These are phyloP conservation scores for Lachnum nothofagi DNA, from an alignment of 2,329 filamentous ascomycete species.

Conservation along the genomic window DNA sequence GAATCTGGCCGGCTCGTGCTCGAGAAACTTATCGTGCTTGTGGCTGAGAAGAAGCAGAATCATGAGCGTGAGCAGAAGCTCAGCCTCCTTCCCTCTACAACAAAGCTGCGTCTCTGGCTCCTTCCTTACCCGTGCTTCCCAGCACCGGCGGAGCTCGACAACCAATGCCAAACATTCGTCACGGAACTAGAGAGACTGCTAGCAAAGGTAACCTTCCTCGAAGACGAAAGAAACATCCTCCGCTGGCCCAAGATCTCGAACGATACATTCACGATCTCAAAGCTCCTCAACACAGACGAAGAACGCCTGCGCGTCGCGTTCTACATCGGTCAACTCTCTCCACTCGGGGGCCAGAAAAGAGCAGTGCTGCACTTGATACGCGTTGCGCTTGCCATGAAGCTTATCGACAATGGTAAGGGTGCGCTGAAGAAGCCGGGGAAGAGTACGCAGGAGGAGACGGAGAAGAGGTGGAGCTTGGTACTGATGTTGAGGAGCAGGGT, in stretches of 20 bases:
- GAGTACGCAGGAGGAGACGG: background rate
- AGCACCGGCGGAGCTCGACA: background rate
- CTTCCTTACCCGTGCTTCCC: constrained; percentile 12
- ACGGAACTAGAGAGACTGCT: constrained; percentile 5
- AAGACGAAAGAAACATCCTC: constrained; percentile 4
- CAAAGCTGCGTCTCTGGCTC: constrained; percentile 7
- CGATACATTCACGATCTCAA: constrained; percentile 3
- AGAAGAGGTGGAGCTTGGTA: background rate
- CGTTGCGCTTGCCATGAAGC: constrained; percentile 9
- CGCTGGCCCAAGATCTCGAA: constrained; percentile 9
- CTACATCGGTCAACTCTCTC: constrained; percentile 7
- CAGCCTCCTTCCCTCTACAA: constrained; percentile 4
- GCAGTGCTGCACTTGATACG: constrained; percentile 4
- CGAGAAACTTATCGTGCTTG: constrained; percentile 5
- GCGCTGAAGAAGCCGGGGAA: background rate
- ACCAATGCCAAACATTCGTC: constrained; percentile 7
- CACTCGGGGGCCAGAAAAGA: background rate
- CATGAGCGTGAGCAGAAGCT: constrained; percentile 1
- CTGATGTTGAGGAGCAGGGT: constrained; percentile 1
- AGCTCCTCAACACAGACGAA: constrained; percentile 6
- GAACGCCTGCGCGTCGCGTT: constrained; percentile 9
- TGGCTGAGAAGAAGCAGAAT: constrained; percentile 1
- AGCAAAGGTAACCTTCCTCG: background rate
- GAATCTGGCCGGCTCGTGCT: constrained; percentile 5
- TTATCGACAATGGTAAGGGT: constrained; percentile 3